A percentile compares a stretch with the other conserved stretches of the same genome.
Conservation (phyloP, 2,329 filamentous ascomycete species). For the Botrytis fragariae region DNA sequence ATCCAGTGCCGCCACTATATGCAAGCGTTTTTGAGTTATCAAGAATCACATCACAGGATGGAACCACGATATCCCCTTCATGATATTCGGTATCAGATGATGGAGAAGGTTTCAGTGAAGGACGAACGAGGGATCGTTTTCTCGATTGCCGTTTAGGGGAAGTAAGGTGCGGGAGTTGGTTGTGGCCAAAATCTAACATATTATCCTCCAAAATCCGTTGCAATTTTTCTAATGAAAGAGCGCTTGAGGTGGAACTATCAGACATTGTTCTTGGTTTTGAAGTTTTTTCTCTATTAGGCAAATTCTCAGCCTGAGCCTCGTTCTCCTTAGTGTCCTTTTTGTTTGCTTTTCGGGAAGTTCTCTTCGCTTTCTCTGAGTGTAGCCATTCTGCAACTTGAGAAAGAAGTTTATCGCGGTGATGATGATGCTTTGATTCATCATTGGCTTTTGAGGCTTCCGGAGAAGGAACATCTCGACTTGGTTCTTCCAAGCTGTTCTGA, state of each 20-base stretch:
- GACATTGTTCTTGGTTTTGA: slow-evolving; percentile 49
- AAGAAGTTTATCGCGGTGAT: slow-evolving; percentile 54
- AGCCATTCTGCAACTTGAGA: slow-evolving; percentile 81
- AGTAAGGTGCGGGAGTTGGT: slow-evolving; percentile 32
- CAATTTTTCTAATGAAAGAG: slow-evolving; percentile 73
- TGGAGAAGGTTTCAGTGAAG: slow-evolving; percentile 39
- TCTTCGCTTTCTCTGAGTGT: slow-evolving; percentile 71
- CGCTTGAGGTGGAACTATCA: slow-evolving; percentile 63
- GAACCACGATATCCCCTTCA: slow-evolving; percentile 80
- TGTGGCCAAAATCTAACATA: slow-evolving; percentile 44
- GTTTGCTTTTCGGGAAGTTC: slow-evolving; percentile 53
- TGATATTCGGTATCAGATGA: slow-evolving; percentile 84
- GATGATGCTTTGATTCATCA: slow-evolving; percentile 31
- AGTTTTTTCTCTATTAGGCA: slow-evolving; percentile 20
- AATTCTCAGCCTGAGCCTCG: slow-evolving; percentile 14
- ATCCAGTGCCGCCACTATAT: slow-evolving; percentile 56
- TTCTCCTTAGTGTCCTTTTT: slow-evolving; percentile 36
- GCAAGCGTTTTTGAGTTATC: slow-evolving; percentile 89
- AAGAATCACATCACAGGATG: slow-evolving; percentile 76
- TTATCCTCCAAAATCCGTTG: slow-evolving; percentile 75
- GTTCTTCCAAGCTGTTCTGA: slow-evolving; percentile 33
- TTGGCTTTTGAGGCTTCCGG: slow-evolving; percentile 22
- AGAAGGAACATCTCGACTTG: neutral
- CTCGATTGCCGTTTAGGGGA: slow-evolving; percentile 28
- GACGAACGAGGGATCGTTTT: slow-evolving; percentile 27